Percentiles rank a stretch among this genome's conserved stretches.
phyloP scores from a whole-genome alignment of 495 filamentous ascomycete genomes.

The Talaromyces trachyspermus region DNA sequence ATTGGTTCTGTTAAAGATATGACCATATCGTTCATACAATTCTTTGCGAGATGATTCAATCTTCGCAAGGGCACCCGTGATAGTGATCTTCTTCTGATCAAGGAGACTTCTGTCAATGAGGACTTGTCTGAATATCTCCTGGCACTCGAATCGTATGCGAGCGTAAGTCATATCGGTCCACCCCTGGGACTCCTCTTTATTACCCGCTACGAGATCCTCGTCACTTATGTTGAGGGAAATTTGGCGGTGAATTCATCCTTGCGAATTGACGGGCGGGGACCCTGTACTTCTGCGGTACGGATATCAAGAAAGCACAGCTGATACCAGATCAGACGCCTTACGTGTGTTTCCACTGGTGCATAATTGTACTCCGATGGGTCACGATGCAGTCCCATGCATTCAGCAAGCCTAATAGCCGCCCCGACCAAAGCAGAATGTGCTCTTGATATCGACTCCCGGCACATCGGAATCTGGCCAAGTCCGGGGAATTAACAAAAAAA shows the following conservation, averaged over 20 bases:
- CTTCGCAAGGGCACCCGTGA: slow-evolving; percentile 25
- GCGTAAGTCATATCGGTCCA: slow-evolving; percentile 64
- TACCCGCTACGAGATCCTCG: slow-evolving; percentile 41
- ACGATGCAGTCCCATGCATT: slow-evolving; percentile 70
- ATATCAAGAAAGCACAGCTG: slow-evolving; percentile 70
- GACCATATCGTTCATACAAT: slow-evolving; percentile 53
- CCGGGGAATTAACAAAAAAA: not conserved
- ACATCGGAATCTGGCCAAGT: slow-evolving; percentile 52
- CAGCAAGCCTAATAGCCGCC: slow-evolving; percentile 61
- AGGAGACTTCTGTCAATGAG: slow-evolving; percentile 55
- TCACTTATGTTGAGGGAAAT: slow-evolving; percentile 54
- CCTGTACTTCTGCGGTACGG: slow-evolving; percentile 63
- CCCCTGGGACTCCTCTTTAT: slow-evolving; percentile 22
- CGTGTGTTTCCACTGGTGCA: slow-evolving; percentile 55
- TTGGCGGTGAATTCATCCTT: slow-evolving; percentile 54
- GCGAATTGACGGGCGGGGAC: slow-evolving; percentile 60
- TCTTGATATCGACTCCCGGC: slow-evolving; percentile 59
- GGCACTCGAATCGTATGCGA: slow-evolving; percentile 61
- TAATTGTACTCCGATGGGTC: slow-evolving; percentile 55
- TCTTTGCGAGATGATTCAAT: slow-evolving; percentile 52
- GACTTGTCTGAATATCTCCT: slow-evolving; percentile 62
- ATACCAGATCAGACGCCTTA: slow-evolving; percentile 64
- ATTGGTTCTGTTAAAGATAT: slow-evolving; percentile 45
- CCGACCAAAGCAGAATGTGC: slow-evolving; percentile 64
- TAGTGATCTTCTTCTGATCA: slow-evolving; percentile 47